Evolutionary conservation across 208 protist genomes (phyloP).

Genomic region (Crithidia thermophila): DNA sequence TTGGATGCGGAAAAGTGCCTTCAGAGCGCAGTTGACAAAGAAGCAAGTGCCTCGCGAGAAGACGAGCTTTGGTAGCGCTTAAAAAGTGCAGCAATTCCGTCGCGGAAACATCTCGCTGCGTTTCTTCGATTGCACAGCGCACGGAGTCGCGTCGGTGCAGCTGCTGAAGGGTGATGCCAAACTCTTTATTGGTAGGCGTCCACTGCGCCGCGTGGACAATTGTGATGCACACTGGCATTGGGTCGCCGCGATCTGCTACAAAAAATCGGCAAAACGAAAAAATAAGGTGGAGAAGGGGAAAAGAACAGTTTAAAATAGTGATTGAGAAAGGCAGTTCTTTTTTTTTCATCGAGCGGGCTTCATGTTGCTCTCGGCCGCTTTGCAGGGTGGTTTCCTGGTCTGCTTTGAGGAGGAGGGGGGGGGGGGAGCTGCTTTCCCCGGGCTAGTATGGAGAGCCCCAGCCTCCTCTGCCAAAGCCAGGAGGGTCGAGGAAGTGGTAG

Average conservation of each 20-base stretch:
- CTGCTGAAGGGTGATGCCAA: background rate
- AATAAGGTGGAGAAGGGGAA: background rate
- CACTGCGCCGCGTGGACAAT: conserved; percentile 7
- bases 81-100: background rate
- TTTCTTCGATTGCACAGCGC: conserved; percentile 17
- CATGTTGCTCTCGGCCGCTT: too few species aligned
- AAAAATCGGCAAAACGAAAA: background rate
- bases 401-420: background rate
- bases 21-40: background rate
- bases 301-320: too few species aligned
- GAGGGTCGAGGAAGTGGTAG: too few species aligned
- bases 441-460: too few species aligned
- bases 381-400: too few species aligned
- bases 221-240: conserved; percentile 5
- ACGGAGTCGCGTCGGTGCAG: conserved; percentile 17
- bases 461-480: too few species aligned
- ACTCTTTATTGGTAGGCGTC: conserved; percentile 4
- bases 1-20: too few species aligned
- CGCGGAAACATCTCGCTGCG: background rate
- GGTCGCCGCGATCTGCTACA: too few species aligned
- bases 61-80: conserved; percentile 6
- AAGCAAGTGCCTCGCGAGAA: conserved; percentile 23
- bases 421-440: too few species aligned
- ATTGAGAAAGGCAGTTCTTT: too few species aligned
- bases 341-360: too few species aligned